Evolutionary conservation across 1,284 basidiomycete genomes (phyloP).

Genomic region (Austroboletus olivaceoglutinosus): DNA sequence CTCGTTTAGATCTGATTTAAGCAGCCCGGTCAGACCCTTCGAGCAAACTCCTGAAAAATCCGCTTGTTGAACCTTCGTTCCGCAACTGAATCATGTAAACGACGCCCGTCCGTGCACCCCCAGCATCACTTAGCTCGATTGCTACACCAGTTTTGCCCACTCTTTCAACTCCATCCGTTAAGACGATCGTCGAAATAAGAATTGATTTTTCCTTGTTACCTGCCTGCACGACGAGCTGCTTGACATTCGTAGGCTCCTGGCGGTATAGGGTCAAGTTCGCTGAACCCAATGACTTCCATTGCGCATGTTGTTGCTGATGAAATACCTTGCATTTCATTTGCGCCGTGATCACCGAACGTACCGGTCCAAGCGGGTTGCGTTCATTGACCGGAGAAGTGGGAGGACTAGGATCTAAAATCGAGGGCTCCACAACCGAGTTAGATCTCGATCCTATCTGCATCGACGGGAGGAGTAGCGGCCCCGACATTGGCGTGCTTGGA

Average conservation of each 20-base stretch:
- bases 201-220: slow-evolving; percentile 76
- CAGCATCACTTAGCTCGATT: slow-evolving; percentile 85
- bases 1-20: not conserved
- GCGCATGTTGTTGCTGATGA: slow-evolving; percentile 90
- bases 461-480: slow-evolving; percentile 57
- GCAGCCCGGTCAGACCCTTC: slow-evolving; percentile 75
- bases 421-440: slow-evolving; percentile 48
- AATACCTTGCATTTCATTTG: slow-evolving; percentile 99
- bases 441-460: slow-evolving; percentile 51
- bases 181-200: slow-evolving; percentile 92
- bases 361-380: slow-evolving; percentile 56
- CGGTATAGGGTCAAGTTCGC: slow-evolving; percentile 88
- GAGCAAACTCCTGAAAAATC: slow-evolving; percentile 84
- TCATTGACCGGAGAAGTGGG: slow-evolving; percentile 73
- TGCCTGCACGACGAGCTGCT: slow-evolving; percentile 94
- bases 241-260: slow-evolving; percentile 81
- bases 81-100: slow-evolving; percentile 96
- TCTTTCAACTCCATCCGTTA: slow-evolving; percentile 94
- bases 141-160: slow-evolving; percentile 98
- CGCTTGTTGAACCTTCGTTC: slow-evolving; percentile 83
- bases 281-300: slow-evolving; percentile 95
- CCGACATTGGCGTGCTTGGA: slow-evolving; percentile 48
- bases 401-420: slow-evolving; percentile 70
- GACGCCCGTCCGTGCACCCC: slow-evolving; percentile 89
- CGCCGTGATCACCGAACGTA: slow-evolving; percentile 75